Base-by-base conservation (phyloP, 75 land plant species). In the Pinus taeda region DNA sequence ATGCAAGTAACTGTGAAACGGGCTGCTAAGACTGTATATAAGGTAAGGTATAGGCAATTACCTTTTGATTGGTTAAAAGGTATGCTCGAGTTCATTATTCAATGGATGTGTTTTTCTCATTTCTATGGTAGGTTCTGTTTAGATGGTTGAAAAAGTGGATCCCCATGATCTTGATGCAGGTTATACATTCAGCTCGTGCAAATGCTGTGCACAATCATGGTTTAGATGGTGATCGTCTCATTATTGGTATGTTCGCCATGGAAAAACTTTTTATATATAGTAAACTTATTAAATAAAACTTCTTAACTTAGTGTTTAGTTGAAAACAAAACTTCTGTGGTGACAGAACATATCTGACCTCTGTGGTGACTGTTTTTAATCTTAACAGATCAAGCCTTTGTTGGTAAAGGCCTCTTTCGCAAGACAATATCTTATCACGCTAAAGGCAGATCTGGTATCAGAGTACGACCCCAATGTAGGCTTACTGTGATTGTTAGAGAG, bases 131-230 rank as follows among this genome's bases (percentile, higher is more conserved):
- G 11, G 15, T 15, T 60, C 22, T 60, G 22, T 60, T 65, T 33
- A 65, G 15, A 65, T 37, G 36, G 39, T 30, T 33, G 69, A 36
- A 65, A 65, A 7, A 33, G 15, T 22, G 67, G n/a, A 17, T n/a
- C 26, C 59, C 17, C 2, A 30, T 26, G 26, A 29, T 74, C 22
- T 57, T 57, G 75, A 62, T 85, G 81, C 86, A 96, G 99, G 99
- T 96, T 56, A 84, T 97, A 59, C 82, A 86, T 78, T 95, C 98
- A 59, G 99, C 99, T 58, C 86, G 95, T 74, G 98, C 99, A 69
- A 97, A 97, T 88, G 99, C 99, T 56, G 79, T 91, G 14, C 99
- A 97, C 57, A 97, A 97, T 83, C 91, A 93, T 82, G 96, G 93
- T 5, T 62, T 95, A 74, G 83, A 94, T 76, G 81, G 87, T 60